Percentiles rank a stretch among this genome's conserved stretches.
These are phyloP conservation scores for Aechmea fasciata DNA, from an alignment of 176 grass and related monocot species.

Conservation along the genomic window DNA sequence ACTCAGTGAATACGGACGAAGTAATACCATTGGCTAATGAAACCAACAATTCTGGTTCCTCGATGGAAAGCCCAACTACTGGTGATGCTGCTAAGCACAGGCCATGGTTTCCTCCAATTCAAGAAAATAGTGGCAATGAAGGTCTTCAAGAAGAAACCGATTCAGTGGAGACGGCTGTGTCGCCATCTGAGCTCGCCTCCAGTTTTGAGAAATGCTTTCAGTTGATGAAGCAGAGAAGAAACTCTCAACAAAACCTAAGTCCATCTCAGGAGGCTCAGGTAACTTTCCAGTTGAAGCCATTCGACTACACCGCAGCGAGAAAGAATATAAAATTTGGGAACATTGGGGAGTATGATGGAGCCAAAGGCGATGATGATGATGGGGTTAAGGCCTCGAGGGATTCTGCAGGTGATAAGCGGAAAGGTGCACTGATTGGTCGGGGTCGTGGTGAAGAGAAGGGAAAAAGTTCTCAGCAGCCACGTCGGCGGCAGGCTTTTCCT, in stretches of 20 bases:
- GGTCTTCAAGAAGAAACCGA: background rate
- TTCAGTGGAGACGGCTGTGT: background rate
- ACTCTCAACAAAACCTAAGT: conserved; percentile 24
- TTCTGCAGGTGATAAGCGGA: background rate
- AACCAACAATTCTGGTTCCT: background rate
- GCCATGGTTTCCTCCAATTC: background rate
- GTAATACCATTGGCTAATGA: conserved; percentile 30
- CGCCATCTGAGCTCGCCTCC: conserved; percentile 23
- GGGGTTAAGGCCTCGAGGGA: conserved; percentile 21
- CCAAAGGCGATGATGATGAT: conserved; percentile 26
- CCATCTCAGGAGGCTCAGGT: conserved; percentile 26
- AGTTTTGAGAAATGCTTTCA: conserved; percentile 43
- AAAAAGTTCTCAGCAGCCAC: background rate
- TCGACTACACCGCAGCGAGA: conserved; percentile 64
- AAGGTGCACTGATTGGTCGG: background rate
- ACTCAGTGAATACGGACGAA: conserved; percentile 26
- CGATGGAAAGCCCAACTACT: background rate
- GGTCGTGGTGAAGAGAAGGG: background rate
- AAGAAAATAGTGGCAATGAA: background rate
- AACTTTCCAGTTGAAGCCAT: conserved; percentile 37
- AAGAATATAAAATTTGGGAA: conserved; percentile 43
- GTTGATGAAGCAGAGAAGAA: conserved; percentile 43
- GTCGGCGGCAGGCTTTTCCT: conserved; percentile 1
- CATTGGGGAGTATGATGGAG: conserved; percentile 21
- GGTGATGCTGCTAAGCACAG: background rate